These are phyloP conservation scores for Phytomonas francai DNA, from an alignment of 208 protist genomes.

Conservation along the genomic window DNA sequence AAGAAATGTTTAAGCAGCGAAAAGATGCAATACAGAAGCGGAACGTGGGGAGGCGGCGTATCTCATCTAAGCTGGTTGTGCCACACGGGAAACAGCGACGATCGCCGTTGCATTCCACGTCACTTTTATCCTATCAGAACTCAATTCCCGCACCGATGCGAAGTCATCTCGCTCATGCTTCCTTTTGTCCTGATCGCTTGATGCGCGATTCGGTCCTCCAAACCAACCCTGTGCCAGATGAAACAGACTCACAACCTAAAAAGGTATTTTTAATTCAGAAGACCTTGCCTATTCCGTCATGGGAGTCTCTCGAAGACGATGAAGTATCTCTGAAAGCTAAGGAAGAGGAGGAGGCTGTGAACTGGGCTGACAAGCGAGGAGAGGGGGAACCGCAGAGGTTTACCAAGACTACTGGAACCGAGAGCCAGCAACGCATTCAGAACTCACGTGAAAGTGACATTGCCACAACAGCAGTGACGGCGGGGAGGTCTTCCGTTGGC, in stretches of 20 bases:
- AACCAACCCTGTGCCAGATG: background rate
- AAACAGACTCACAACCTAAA: background rate
- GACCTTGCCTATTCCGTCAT: background rate
- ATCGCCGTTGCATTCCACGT: background rate
- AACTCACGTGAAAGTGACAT: background rate
- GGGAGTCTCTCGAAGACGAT: background rate
- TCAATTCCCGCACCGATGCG: background rate
- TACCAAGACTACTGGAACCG: background rate
- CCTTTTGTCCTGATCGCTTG: background rate
- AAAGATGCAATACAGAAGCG: background rate
- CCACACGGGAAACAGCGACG: background rate
- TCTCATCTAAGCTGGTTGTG: background rate
- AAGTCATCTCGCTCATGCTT: background rate
- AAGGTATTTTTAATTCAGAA: background rate
- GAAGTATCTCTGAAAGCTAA: background rate
- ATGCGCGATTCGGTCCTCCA: background rate
- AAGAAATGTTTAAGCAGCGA: background rate
- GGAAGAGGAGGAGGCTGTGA: background rate
- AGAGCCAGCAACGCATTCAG: background rate
- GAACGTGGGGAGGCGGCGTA: background rate
- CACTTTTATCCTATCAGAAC: background rate
- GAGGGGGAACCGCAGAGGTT: background rate
- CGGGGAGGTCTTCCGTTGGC: background rate
- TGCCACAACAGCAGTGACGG: background rate
- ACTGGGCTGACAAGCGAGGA: background rate